Evolutionary conservation across 2,329 filamentous ascomycete genomes (phyloP), one percentile per base, ranked within the genome.

Genomic region (Aspergillus sp.): DNA sequence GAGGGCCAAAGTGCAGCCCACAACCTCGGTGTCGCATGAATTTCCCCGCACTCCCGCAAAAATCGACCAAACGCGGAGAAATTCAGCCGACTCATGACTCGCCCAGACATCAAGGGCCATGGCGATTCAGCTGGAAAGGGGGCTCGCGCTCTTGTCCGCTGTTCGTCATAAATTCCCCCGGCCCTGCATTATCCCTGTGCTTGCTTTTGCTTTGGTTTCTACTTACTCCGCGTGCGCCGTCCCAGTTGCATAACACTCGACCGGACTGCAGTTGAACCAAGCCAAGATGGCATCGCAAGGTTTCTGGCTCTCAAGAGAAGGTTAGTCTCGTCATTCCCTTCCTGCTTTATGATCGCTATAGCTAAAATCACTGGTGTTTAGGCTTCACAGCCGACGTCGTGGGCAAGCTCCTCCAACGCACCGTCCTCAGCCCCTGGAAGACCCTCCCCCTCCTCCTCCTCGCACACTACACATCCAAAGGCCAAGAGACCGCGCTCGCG

Each of bases 361-460:
- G 43, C 45, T 59, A 53, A 51, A 22, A 28, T 4, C 2, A 1
- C 6, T 7, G 2, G 25, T 4, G 6, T 28, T 7, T 72, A 77
- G 79, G 81, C 51, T 82, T 90, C 70, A 86, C 83, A 41, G 80
- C 81, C 62, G 89, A 91, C 70, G 85, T 87, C 13, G 65, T 91
- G 62, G 76, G 83, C 41, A 81, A 81, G 45, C 70, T 89, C 46
- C 71, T 92, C 66, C 82, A 84, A 64, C 80, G 80, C 57, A 91
- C 88, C 0, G 80, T 84, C 7, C 78, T 92, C 62, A 90, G 90
- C 70, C 89, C 90, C 1, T 79, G 81, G 45, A 77, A 91, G 22
- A 83, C 89, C 0, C 76, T 92, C 13, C 85, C 89, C 0, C 79
- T 91, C 25, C 69, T 91, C 49, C 81, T 91, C 4, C 79, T 88